phyloP scores from a whole-genome alignment of 371 early-diverging fungal genomes.

The Mucor plumbeus region DNA sequence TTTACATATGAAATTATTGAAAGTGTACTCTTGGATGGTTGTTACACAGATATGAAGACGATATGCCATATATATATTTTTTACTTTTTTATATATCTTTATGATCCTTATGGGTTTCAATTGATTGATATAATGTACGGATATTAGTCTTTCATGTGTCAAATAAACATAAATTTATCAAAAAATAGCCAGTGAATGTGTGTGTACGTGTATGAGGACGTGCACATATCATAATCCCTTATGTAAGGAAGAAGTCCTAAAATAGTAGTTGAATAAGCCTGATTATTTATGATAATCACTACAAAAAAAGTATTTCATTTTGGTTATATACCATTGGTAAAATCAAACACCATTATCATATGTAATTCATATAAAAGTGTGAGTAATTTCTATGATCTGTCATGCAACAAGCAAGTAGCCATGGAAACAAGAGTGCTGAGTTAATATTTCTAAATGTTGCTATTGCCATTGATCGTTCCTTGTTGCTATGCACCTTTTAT shows the following conservation, averaged over 20 bases:
- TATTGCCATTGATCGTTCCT: background rate
- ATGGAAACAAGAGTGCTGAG: background rate
- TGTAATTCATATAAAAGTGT: no score
- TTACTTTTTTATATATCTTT: background rate
- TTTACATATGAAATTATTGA: conserved; percentile 13
- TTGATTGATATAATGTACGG: background rate
- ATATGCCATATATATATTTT: background rate
- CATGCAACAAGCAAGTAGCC: background rate
- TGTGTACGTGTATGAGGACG: background rate
- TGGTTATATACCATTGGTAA: no score
- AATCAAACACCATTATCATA: no score
- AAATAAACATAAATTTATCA: background rate
- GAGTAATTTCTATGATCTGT: background rate
- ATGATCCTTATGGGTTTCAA: background rate
- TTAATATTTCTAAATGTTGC: background rate
- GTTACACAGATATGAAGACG: background rate
- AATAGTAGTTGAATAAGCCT: background rate
- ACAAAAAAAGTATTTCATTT: no score
- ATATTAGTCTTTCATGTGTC: background rate
- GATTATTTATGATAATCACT: no score
- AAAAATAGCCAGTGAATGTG: no score
- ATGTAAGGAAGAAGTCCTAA: background rate
- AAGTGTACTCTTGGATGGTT: background rate
- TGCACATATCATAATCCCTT: background rate
- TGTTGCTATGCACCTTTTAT: background rate